Conservation (phyloP, 2,329 filamentous ascomycete species). For the Diaporthe citrichinensis region DNA sequence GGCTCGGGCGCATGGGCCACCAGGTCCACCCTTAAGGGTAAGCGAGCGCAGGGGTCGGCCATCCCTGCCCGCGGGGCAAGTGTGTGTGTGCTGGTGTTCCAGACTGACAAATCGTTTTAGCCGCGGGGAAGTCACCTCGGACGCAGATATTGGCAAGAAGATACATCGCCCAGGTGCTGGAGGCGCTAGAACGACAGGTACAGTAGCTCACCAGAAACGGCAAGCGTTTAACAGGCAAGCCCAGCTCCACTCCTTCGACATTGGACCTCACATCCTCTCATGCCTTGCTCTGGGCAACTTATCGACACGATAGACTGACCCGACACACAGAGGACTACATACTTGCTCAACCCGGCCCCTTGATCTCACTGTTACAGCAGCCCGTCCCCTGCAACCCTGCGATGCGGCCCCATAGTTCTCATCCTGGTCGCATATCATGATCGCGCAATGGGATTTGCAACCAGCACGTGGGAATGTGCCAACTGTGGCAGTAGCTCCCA, state of each 20-base stretch:
- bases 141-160: not conserved
- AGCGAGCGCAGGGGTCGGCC: constrained; percentile 16
- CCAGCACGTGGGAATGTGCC: constrained; percentile 3
- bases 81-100: constrained; percentile 1
- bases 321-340: not conserved
- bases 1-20: constrained; percentile 22
- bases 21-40: constrained; percentile 28
- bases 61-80: constrained; percentile 30
- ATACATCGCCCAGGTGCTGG: not conserved
- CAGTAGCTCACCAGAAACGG: constrained; percentile 36
- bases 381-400: constrained; percentile 5
- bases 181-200: constrained; percentile 28
- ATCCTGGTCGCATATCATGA: constrained; percentile 29
- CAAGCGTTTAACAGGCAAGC: constrained; percentile 37
- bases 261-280: constrained; percentile 34
- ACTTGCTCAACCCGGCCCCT: not conserved
- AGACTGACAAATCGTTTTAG: constrained; percentile 23
- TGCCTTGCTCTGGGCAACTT: not conserved
- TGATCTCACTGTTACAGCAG: not conserved
- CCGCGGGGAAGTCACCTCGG: constrained; percentile 6
- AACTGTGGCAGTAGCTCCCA: constrained; percentile 4
- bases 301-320: not conserved
- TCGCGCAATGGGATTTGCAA: constrained; percentile 26
- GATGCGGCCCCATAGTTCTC: not conserved
- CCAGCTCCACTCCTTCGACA: not conserved